phyloP scores from a whole-genome alignment of 108 stramenopile genomes.

The Parietichytrium sp. region DNA sequence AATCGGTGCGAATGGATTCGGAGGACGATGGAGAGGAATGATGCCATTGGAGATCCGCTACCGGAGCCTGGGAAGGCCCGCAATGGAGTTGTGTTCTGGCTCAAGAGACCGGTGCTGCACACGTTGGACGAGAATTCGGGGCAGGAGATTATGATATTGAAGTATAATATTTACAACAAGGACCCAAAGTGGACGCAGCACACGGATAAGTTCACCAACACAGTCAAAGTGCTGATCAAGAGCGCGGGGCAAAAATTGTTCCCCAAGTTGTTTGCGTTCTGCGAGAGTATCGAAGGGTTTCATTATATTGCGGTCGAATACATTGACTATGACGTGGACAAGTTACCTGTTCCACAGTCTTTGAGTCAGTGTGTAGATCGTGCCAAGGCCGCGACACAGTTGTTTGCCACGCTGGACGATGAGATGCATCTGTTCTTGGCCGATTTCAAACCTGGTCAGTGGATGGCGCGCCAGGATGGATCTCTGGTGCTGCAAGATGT shows the following conservation, averaged over 20 bases:
- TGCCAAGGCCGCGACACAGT: background rate
- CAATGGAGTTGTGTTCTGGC: background rate
- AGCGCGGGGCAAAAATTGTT: background rate
- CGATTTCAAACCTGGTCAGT: background rate
- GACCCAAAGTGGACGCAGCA: conserved; percentile 17
- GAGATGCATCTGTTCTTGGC: background rate
- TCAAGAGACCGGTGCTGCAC: conserved; percentile 13
- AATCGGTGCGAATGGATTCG: background rate
- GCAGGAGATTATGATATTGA: background rate
- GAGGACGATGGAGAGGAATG: background rate
- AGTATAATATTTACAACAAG: conserved; percentile 24
- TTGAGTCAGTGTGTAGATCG: background rate
- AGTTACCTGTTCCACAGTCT: background rate
- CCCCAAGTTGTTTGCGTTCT: conserved; percentile 19
- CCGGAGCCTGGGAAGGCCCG: background rate
- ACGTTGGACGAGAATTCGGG: background rate
- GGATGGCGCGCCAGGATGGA: conserved; percentile 7
- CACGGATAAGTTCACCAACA: conserved; percentile 32
- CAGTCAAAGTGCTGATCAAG: background rate
- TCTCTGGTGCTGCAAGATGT: conserved; percentile 9
- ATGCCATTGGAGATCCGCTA: background rate
- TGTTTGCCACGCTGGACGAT: background rate
- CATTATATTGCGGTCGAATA: conserved; percentile 11
- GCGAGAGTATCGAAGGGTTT: background rate
- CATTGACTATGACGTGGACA: background rate